Conservation (phyloP, 108 stramenopile genomes). For the Cyclotella atomus region DNA sequence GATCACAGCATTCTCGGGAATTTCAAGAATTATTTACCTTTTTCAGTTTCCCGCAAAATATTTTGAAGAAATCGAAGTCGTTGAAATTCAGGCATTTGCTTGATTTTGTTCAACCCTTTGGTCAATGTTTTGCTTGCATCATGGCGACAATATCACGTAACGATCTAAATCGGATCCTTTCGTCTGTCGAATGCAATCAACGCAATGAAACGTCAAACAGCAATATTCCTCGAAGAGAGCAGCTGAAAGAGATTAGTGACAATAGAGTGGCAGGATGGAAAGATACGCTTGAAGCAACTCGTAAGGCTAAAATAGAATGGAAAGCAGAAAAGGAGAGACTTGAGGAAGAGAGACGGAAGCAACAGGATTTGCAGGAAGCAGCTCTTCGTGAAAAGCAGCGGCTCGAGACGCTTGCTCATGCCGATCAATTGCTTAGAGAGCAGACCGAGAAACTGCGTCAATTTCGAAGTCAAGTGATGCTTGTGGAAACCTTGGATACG, state of each 20-base stretch:
- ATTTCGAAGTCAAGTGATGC: conserved; percentile 62
- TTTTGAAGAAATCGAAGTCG: no score
- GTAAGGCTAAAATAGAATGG: conserved; percentile 59
- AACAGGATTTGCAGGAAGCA: conserved; percentile 58
- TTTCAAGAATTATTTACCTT: no score
- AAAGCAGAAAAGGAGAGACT: conserved; percentile 48
- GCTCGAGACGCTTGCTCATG: conserved; percentile 55
- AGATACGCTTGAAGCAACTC: conserved; percentile 46
- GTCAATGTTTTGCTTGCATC: neutral
- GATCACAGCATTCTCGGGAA: no score
- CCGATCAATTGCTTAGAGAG: conserved; percentile 67
- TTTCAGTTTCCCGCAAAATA: no score
- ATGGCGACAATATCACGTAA: conserved; percentile 38
- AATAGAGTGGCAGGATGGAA: conserved; percentile 47
- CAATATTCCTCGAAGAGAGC: conserved; percentile 27
- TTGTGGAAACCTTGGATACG: conserved; percentile 60
- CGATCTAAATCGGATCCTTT: conserved; percentile 43
- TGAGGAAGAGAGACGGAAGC: conserved; percentile 46
- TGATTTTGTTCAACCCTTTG: neutral
- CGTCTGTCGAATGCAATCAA: conserved; percentile 25
- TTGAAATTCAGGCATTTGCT: neutral
- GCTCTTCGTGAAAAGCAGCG: conserved; percentile 44
- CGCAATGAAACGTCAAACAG: conserved; percentile 19
- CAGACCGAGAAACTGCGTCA: conserved; percentile 76
- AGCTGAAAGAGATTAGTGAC: conserved; percentile 52